Base-by-base conservation (phyloP, 148 eudicot genomes). In the Vaccinium darrowii region DNA sequence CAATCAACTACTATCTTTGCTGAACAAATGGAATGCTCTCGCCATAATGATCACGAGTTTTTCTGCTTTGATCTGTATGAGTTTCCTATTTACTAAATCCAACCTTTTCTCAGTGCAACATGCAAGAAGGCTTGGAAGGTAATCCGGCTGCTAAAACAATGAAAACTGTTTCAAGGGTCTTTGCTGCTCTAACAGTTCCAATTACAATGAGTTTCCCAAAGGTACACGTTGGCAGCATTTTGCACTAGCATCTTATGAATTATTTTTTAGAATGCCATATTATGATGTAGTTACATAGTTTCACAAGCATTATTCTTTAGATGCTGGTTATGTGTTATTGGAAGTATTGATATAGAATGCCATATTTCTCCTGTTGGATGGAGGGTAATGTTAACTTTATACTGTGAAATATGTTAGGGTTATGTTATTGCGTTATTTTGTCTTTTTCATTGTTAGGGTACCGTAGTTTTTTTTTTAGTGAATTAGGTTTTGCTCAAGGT, bases 81-180 rank as follows among this genome's bases (percentile, higher is more conserved):
- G 39, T 33, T 76, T 79, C 57, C 43, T 25, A 53, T 63, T 79
- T 39, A 67, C 84, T 79, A 57, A 83, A 67, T 81, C 49, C 51
- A 43, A 54, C 81, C 84, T 62, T 75, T 90, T 85, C 57, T 47
- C 91, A 97, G 99, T 93, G 87, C 80, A 97, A 97, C 87, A 87
- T 91, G 90, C 99, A 94, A 91, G 98, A 94, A 90, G 99, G 98
- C 25, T 30, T 95, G 92, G 99, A 95, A 88, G 99, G 98, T 73
- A 97, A 95, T 88, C 98, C 98, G 51, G 86, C 92, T 86, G 99
- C 94, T 84, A 87, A 88, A 39, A 95, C 96, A 79, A 94, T 95
- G 92, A 97, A 97, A 85, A 93, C 93, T 84, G 92, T 95, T 86
- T 92, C 96, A 56, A 90, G 99, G 87, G 98, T 57, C 39, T 86